Base-by-base conservation (phyloP, 805 yeast species). In the Hanseniaspora thailandica region DNA sequence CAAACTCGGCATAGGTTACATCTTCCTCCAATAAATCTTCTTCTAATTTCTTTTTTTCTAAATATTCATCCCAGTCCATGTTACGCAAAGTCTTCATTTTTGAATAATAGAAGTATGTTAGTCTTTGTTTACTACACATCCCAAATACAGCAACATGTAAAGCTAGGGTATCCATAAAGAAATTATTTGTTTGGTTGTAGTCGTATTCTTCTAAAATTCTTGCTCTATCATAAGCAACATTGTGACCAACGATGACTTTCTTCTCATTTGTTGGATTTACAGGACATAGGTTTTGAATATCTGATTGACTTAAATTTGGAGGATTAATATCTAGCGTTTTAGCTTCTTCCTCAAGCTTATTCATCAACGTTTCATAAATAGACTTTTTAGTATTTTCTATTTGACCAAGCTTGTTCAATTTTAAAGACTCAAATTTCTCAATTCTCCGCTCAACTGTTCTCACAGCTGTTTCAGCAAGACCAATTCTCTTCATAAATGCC, bases 121-220 rank as follows among this genome's bases (percentile, higher is more conserved):
- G 83, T 56, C 97, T 68, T 62, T 93, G 98, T 60, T 86, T 80
- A 2, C 97, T 86, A 64, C 96, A 86, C 77, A 93, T 82, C 0
- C 99, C 99, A 48, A 83, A 79, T 0, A 81, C 78, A 1, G 97
- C 94, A 33, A 89, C 79, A 66, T 93, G 99, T 19, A 93, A 69
- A 1, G 97, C 83, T 88, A 90, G 85, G 1, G 95, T 89, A 66
- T 93, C 99, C 55, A 94, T 58, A 61, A 71, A 93, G 66, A 87
- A 88, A 1, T 86, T 84, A 58, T 82, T 79, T 0, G 95, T 73
- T 44, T 72, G 76, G 31, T 71, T 66, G 34, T 89, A 63, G 60
- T 75, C 73, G 67, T 93, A 93, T 64, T 93, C 98, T 53, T 93
- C 97, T 30, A 70, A 59, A 1, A 90, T 78, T 34, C 95, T 74